Evolutionary conservation across 2,329 filamentous ascomycete genomes (phyloP).

Genomic region (Alternaria brassicicola): DNA sequence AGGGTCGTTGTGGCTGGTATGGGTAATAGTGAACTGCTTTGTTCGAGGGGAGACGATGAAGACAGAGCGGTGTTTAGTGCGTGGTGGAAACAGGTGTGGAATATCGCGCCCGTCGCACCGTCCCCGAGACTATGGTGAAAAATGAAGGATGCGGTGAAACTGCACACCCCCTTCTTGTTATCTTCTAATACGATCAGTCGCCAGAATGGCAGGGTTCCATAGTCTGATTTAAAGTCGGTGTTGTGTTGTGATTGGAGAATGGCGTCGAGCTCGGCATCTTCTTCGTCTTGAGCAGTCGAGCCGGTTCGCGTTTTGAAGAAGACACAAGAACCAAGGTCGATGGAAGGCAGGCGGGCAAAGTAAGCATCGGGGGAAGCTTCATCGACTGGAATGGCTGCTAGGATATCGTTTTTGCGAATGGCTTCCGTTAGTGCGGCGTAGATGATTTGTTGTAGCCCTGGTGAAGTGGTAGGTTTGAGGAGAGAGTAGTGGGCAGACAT

Average conservation of each 20-base stretch:
- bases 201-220: slow-evolving; percentile 48
- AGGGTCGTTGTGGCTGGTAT: slow-evolving; percentile 24
- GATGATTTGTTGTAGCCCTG: not conserved
- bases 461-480: not conserved
- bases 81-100: slow-evolving; percentile 49
- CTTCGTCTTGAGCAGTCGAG: not conserved
- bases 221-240: slow-evolving; percentile 38
- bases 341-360: not conserved
- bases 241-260: slow-evolving; percentile 52
- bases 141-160: slow-evolving; percentile 53
- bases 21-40: not conserved
- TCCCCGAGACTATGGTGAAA: slow-evolving; percentile 56
- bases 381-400: not conserved
- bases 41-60: slow-evolving; percentile 14
- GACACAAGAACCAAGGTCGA: not conserved
- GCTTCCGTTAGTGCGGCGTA: not conserved
- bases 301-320: not conserved
- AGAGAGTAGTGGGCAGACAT: slow-evolving; percentile 40
- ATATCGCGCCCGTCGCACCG: slow-evolving; percentile 51
- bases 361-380: not conserved
- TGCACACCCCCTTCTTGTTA: too few relatives aligned
- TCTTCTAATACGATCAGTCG: slow-evolving; percentile 50
- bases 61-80: slow-evolving; percentile 36
- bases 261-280: slow-evolving; percentile 43
- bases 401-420: not conserved